Evolutionary conservation across 441 rosid genomes (phyloP).

Genomic region (Corymbia citriodora): DNA sequence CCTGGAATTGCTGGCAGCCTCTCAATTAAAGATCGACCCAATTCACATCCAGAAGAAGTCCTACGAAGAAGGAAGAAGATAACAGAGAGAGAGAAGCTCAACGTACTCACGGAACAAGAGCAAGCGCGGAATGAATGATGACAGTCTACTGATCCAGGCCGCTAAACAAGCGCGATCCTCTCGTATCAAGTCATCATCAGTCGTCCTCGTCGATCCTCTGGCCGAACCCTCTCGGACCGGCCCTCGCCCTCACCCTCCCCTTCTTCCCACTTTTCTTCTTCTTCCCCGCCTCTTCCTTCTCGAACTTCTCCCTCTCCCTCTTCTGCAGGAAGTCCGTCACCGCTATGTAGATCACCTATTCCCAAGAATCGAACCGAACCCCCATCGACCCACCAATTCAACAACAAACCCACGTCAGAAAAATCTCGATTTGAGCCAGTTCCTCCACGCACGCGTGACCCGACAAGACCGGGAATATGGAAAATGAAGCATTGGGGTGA

Average conservation of each 20-base stretch:
- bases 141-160: neutral
- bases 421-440: neutral
- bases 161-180: neutral
- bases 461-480: neutral
- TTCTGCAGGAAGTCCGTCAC: conserved; percentile 72
- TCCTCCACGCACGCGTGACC: neutral
- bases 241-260: conserved; percentile 37
- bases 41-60: neutral
- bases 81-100: neutral
- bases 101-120: neutral
- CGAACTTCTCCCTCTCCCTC: conserved; percentile 69
- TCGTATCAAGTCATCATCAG: neutral
- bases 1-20: neutral
- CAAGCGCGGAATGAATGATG: neutral
- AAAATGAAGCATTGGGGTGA: neutral
- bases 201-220: conserved; percentile 50
- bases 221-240: conserved; percentile 81
- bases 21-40: neutral
- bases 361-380: neutral
- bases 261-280: conserved; percentile 55
- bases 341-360: conserved; percentile 67
- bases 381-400: neutral
- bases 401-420: neutral
- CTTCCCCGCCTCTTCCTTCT: conserved; percentile 62
- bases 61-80: neutral